Evolutionary conservation across 2,329 filamentous ascomycete genomes (phyloP).

Genomic region (Didymella pinodella): DNA sequence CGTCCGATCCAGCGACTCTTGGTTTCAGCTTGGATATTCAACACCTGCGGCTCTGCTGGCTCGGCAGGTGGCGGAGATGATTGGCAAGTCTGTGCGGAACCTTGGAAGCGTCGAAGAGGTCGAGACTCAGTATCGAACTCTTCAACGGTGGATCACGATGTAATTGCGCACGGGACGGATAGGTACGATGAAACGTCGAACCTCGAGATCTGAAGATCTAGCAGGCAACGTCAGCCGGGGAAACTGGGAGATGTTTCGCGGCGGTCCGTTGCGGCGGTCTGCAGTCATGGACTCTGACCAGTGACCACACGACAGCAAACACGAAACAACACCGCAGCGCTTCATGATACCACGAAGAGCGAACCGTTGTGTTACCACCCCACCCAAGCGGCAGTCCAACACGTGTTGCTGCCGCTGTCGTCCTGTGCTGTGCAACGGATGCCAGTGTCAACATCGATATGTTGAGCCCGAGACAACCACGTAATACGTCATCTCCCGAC

Average conservation of each 20-base stretch:
- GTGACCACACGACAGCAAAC: slow-evolving; percentile 10
- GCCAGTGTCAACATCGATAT: neutral
- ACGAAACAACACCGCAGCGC: slow-evolving; percentile 23
- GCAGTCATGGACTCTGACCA: slow-evolving; percentile 18
- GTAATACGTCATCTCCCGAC: slow-evolving; percentile 34
- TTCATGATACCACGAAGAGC: slow-evolving; percentile 24
- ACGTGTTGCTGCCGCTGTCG: slow-evolving; percentile 21
- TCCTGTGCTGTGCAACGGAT: slow-evolving; percentile 6
- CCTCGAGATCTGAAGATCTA: slow-evolving; percentile 21
- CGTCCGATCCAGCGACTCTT: slow-evolving; percentile 18
- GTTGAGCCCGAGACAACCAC: slow-evolving; percentile 3
- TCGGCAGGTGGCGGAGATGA: slow-evolving; percentile 25
- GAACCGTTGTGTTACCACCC: slow-evolving; percentile 25
- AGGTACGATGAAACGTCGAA: slow-evolving; percentile 30
- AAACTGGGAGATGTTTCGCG: slow-evolving; percentile 15
- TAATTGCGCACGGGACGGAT: slow-evolving; percentile 24
- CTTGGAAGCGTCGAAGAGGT: slow-evolving; percentile 23
- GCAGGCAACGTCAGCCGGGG: slow-evolving; percentile 24
- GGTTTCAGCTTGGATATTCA: slow-evolving; percentile 29
- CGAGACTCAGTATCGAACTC: slow-evolving; percentile 27
- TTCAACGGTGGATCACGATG: slow-evolving; percentile 19
- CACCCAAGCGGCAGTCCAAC: slow-evolving; percentile 18
- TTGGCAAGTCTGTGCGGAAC: slow-evolving; percentile 27
- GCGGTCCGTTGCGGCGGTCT: slow-evolving; percentile 24
- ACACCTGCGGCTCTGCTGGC: slow-evolving; percentile 23